A percentile compares a stretch with the other conserved stretches of the same genome.
phyloP scores from a whole-genome alignment of 1,284 basidiomycete genomes.

The Ceratobasidium sp. region DNA sequence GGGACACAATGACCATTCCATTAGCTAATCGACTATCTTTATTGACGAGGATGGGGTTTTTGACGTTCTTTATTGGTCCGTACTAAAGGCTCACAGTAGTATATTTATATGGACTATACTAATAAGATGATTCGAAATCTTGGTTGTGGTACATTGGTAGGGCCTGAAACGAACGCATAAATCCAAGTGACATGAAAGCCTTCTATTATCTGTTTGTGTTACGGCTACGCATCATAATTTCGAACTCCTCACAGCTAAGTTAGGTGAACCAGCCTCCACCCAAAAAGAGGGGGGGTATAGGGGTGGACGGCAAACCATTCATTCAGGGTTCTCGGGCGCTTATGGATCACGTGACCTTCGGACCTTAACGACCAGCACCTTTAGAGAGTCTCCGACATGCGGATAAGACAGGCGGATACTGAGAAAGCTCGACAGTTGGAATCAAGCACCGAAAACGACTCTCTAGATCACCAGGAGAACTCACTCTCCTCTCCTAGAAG shows the following conservation, averaged over 20 bases:
- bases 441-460: background rate
- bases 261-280: too few relatives aligned
- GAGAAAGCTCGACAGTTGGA: background rate
- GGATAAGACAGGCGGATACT: background rate
- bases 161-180: too few relatives aligned
- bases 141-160: background rate
- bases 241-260: too few relatives aligned
- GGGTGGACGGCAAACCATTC: background rate
- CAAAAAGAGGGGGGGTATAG: too few relatives aligned
- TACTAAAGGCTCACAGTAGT: background rate
- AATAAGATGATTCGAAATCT: background rate
- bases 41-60: conserved; percentile 29
- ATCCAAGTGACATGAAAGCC: too few relatives aligned
- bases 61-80: conserved; percentile 41
- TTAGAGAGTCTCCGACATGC: background rate
- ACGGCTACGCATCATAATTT: too few relatives aligned
- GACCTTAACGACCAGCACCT: background rate
- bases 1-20: conserved; percentile 31
- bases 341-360: background rate
- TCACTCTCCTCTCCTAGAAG: too few relatives aligned
- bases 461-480: too few relatives aligned
- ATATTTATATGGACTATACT: background rate
- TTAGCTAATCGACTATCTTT: conserved; percentile 25
- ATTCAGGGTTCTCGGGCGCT: background rate
- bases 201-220: too few relatives aligned